phyloP scores from a whole-genome alignment of 345 rosid genomes.

The Diplotaxis tenuifolia region DNA sequence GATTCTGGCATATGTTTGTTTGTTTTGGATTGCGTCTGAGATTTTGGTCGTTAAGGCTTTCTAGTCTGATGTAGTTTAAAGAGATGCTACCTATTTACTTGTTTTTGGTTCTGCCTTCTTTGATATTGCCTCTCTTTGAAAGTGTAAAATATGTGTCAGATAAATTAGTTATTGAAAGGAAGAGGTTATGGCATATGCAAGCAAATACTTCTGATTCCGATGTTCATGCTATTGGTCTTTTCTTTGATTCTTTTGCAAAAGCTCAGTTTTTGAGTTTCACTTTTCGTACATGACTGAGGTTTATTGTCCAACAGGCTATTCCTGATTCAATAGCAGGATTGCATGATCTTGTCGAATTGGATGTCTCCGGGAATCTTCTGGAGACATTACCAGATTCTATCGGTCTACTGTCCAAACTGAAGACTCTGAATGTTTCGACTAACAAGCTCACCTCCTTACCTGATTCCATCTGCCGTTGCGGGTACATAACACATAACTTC shows the following conservation, averaged over 20 bases:
- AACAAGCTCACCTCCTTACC: slow-evolving; percentile 76
- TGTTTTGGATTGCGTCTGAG: background rate
- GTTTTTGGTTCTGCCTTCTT: slow-evolving; percentile 1
- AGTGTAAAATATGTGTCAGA: background rate
- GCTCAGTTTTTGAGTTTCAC: background rate
- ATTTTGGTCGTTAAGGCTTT: background rate
- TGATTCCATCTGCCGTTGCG: slow-evolving; percentile 78
- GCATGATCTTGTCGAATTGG: slow-evolving; percentile 67
- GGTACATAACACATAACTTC: slow-evolving; percentile 41
- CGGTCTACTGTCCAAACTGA: slow-evolving; percentile 70
- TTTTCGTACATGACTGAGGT: slow-evolving; percentile 11
- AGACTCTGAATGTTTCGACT: slow-evolving; percentile 58
- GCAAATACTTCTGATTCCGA: slow-evolving; percentile 4
- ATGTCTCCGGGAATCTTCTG: slow-evolving; percentile 71
- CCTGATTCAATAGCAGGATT: slow-evolving; percentile 95
- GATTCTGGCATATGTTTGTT: slow-evolving; percentile 4
- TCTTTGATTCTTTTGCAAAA: too few species aligned
- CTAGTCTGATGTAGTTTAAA: background rate
- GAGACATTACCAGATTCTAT: slow-evolving; percentile 82
- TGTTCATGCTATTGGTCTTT: background rate
- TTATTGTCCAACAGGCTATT: slow-evolving; percentile 51
- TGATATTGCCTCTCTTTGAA: too few species aligned
- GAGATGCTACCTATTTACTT: background rate
- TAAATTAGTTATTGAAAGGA: slow-evolving; percentile 2
- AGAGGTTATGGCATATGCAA: background rate